These are phyloP conservation scores for Amylocarpus encephaloides DNA, from an alignment of 2,329 filamentous ascomycete genomes.

Conservation along the genomic window DNA sequence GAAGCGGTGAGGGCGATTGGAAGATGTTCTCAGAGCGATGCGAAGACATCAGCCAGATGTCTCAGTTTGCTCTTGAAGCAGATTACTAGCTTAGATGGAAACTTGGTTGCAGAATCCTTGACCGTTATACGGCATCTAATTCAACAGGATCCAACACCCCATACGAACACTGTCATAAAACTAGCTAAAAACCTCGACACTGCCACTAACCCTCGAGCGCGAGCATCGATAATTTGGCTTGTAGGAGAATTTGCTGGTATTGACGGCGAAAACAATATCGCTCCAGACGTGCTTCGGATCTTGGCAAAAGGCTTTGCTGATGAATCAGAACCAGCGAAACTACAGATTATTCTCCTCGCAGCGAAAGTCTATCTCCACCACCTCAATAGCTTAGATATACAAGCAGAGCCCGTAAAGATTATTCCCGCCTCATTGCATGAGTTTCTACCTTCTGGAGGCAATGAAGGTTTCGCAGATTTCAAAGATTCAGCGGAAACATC, in stretches of 20 bases:
- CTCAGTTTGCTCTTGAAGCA: conserved; percentile 77
- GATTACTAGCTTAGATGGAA: conserved; percentile 81
- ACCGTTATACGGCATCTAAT: conserved; percentile 95
- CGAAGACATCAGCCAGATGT: conserved; percentile 67
- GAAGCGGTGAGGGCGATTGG: conserved; percentile 92
- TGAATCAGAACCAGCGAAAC: conserved; percentile 79
- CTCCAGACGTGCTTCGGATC: conserved; percentile 84
- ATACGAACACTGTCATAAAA: conserved; percentile 78
- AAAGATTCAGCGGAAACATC: conserved; percentile 14
- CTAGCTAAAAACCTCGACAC: conserved; percentile 88
- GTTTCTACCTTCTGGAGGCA: conserved; percentile 15
- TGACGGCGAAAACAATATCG: conserved; percentile 79
- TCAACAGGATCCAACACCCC: conserved; percentile 76
- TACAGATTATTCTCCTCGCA: conserved; percentile 85
- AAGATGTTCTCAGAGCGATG: conserved; percentile 77
- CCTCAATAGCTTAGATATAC: conserved; percentile 57
- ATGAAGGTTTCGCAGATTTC: conserved; percentile 25
- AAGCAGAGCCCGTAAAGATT: conserved; percentile 30
- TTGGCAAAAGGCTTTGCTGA: conserved; percentile 76
- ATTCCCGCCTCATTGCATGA: conserved; percentile 22
- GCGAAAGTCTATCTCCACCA: conserved; percentile 96
- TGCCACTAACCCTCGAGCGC: conserved; percentile 77
- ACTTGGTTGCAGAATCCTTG: conserved; percentile 82
- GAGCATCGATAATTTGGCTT: conserved; percentile 95
- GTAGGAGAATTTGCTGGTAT: conserved; percentile 87